phyloP scores from a whole-genome alignment of 768 basidiomycete genomes.

The Auriscalpium orientale region DNA sequence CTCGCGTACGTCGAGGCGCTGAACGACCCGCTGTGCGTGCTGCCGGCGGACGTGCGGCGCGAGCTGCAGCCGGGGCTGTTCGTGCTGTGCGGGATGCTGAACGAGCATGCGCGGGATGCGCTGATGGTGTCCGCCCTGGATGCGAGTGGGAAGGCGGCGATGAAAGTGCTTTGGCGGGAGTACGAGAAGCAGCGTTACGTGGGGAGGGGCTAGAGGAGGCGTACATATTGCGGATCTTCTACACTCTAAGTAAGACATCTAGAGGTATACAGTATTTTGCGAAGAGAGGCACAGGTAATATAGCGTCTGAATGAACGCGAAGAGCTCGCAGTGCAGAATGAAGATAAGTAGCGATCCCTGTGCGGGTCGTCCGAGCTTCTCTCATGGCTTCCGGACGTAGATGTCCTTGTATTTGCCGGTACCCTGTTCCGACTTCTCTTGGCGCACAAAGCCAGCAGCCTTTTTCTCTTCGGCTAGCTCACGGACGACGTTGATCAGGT shows the following conservation, averaged over 20 bases:
- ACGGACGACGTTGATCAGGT: constrained; percentile 60
- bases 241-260: no score
- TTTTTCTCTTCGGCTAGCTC: constrained; percentile 65
- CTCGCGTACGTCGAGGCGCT: constrained; percentile 74
- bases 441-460: constrained; percentile 40
- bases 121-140: constrained; percentile 69
- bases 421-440: constrained; percentile 15
- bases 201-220: constrained; percentile 52
- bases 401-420: constrained; percentile 17
- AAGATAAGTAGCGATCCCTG: background rate
- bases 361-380: background rate
- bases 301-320: no score
- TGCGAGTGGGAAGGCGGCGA: constrained; percentile 57
- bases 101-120: constrained; percentile 73
- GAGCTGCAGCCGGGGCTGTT: constrained; percentile 77
- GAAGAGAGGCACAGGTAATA: no score
- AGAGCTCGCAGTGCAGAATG: background rate
- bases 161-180: constrained; percentile 79
- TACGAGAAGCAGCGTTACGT: constrained; percentile 80
- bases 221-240: no score
- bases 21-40: constrained; percentile 64
- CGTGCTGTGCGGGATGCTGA: constrained; percentile 75
- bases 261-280: no score
- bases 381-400: constrained; percentile 16
- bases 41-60: constrained; percentile 52